These are phyloP conservation scores for Stentor coeruleus DNA, from an alignment of 73 alveolate species.

Conservation along the genomic window DNA sequence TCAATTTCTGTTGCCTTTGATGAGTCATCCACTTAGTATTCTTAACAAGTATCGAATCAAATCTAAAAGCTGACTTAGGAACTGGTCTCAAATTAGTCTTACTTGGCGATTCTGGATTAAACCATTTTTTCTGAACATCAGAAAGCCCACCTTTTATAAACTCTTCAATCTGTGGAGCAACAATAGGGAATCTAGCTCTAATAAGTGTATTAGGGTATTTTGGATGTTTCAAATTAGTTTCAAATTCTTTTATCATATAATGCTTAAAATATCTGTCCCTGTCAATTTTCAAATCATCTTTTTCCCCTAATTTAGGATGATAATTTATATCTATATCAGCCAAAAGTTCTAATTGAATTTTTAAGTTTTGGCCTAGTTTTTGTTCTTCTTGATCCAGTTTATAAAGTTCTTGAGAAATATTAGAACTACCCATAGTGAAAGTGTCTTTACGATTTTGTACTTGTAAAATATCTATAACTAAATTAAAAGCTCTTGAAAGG, in stretches of 20 bases:
- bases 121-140: background rate
- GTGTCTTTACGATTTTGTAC: too few relatives aligned
- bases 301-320: background rate
- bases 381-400: background rate
- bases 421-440: background rate
- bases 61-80: background rate
- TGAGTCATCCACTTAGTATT: constrained; percentile 18
- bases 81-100: constrained; percentile 17
- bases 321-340: background rate
- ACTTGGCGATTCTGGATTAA: background rate
- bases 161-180: background rate
- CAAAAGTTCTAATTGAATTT: background rate
- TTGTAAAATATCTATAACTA: too few relatives aligned
- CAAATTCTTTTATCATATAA: background rate
- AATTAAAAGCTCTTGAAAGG: background rate
- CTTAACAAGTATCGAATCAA: background rate
- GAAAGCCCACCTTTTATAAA: background rate
- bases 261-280: background rate
- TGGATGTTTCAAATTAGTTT: background rate
- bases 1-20: background rate
- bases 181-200: background rate
- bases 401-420: background rate
- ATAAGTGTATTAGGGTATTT: background rate
- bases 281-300: background rate
- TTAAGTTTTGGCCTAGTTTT: background rate